Base-by-base conservation (phyloP, 2,329 filamentous ascomycete species). In the Dendryphion nanum region DNA sequence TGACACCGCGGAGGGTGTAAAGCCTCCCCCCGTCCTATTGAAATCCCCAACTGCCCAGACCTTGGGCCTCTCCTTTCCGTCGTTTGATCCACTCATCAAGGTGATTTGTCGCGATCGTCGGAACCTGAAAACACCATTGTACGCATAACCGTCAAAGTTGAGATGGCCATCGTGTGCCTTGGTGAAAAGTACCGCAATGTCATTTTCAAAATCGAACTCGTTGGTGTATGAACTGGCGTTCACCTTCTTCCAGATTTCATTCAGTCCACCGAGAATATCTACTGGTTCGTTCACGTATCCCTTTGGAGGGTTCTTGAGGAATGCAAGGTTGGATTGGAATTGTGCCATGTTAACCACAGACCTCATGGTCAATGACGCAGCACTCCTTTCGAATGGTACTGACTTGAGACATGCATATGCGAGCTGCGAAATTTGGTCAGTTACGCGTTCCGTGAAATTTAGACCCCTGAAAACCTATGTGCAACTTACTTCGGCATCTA, bases 121-220 rank as follows among this genome's bases (percentile, higher is more conserved):
- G 53, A 55, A 66, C 12, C 45, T 41, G 40, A 68, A 70, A 1
- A 60, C 53, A 7, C 66, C 61, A 13, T 61, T 53, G 24, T 64
- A 59, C 16, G 53, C 51, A 42, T 57, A 55, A 5, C 67, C 65
- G 18, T 65, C 61, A 19, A 60, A 61, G 2, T 50, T 57, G n/a
- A 70, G 37, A 45, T 59, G 62, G 1, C 62, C 62, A 38, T 66
- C 62, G 28, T 64, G 57, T 6, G 57, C 59, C 40, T 61, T 61
- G 33, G 47, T 42, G 7, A 66, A 33, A 18, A 66, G 41, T 1
- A 38, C 38, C 7, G 61, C 55, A 37, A 66, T 63, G 24, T 62
- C 68, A 14, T 45, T 48, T 44, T 72, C 66, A 18, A 71, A 68
- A 28, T 69, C 67, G 37, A 63, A 70, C 40, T 71, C 67, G 33